Base-by-base conservation (phyloP, 768 basidiomycete species). In the Trametes elegans region DNA sequence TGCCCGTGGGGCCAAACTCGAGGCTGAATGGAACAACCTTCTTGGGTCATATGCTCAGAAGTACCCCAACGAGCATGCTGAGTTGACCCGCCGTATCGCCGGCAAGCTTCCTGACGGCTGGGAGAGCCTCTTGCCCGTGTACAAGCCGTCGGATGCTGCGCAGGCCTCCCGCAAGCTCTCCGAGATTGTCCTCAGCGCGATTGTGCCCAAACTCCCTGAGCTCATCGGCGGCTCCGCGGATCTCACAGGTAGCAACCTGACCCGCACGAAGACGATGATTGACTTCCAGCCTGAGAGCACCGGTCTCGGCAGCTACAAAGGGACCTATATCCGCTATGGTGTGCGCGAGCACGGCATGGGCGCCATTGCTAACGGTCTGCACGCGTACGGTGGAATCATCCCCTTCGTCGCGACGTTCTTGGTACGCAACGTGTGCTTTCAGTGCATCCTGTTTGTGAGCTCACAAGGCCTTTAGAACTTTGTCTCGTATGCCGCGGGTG, bases 311-410 rank as follows among this genome's bases (percentile, higher is more conserved):
- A 79, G 70, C 55, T 96, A 93, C 72, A 73, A 83, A 53, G 95
- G 95, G 48, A 88, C 86, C 42, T 97, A 98, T 71, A 84, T 98
- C 70, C 89, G 94, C 51, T 98, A 89, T 75, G 95, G 95, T 82
- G 93, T 98, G 53, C 90, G 95, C 73, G 95, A 98, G 72, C 95
- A 98, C 72, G 95, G 79, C 62, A 98, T 97, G 94, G 90, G 88
- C 64, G 95, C 94, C 50, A 93, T 98, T 65, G 91, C 87, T 62
- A 97, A 97, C 70, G 94, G 94, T 69, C 70, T 95, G 58, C 71
- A 78, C 58, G 94, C 93, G 2, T 98, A 97, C 72, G 94, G 94
- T 57, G 91, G 84, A 64, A 84, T 95, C 66, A 82, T 96, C 58
- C 94, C 94, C 39, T 94, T 92, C 70, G 81, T 88, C 59, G 91